Conservation (phyloP, 441 rosid species). For the Brassica hybrid region DNA sequence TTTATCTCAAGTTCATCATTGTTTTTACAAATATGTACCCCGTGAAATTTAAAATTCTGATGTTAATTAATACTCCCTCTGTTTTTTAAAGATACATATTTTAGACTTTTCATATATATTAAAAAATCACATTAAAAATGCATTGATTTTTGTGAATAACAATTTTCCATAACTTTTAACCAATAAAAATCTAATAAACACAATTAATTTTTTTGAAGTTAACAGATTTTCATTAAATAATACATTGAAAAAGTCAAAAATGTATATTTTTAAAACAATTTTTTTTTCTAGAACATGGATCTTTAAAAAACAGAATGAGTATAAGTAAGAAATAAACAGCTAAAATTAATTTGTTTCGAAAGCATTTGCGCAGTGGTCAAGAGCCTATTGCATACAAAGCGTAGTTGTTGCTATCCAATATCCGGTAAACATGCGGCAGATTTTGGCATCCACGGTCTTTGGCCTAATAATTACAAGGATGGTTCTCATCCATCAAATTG, state of each 20-base stretch:
- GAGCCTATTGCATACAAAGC: background rate
- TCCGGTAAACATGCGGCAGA: constrained; percentile 82
- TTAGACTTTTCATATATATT: no score
- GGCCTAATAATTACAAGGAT: constrained; percentile 75
- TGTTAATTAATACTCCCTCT: background rate
- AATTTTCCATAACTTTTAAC: no score
- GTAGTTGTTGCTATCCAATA: constrained; percentile 52
- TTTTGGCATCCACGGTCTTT: constrained; percentile 86
- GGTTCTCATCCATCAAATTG: constrained; percentile 73
- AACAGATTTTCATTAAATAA: no score
- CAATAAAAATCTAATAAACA: no score
- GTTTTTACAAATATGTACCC: background rate
- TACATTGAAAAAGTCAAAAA: no score
- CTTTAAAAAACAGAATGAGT: no score
- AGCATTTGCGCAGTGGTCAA: background rate
- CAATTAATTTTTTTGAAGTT: no score
- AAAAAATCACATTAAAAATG: no score
- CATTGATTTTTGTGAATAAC: no score
- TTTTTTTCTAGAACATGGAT: no score
- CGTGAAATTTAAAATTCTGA: background rate
- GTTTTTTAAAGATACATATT: no score
- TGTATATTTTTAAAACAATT: no score
- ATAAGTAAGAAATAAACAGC: background rate
- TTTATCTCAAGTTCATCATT: background rate
- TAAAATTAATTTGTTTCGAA: background rate